Percentiles rank a stretch among this genome's conserved stretches.
Conservation (phyloP, 495 filamentous ascomycete genomes). For the Penicillium coffeae region DNA sequence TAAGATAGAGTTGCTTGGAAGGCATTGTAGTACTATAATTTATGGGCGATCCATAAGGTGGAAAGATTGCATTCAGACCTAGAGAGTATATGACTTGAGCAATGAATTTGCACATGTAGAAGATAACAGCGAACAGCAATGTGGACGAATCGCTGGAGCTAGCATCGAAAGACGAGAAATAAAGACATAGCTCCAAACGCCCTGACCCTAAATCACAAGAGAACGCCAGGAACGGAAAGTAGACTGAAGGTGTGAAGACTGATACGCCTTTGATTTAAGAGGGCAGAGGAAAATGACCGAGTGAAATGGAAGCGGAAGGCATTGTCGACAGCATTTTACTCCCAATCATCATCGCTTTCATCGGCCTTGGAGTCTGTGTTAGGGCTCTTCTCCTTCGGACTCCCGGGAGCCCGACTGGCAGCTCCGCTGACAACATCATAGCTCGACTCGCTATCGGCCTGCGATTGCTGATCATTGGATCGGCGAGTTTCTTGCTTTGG, state of each 20-base stretch:
- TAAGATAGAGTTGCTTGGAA: background rate
- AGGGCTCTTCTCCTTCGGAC: conserved; percentile 64
- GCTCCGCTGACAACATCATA: conserved; percentile 90
- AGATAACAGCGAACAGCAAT: conserved; percentile 8
- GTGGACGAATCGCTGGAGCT: conserved; percentile 19
- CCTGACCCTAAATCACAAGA: conserved; percentile 10
- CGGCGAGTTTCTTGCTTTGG: conserved; percentile 67
- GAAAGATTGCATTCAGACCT: conserved; percentile 1
- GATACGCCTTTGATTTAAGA: too few relatives aligned
- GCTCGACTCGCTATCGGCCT: conserved; percentile 84
- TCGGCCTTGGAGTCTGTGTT: conserved; percentile 51
- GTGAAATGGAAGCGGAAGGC: too few relatives aligned
- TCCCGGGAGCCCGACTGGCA: conserved; percentile 71
- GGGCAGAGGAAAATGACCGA: too few relatives aligned
- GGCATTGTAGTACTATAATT: too few relatives aligned
- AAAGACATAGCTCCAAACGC: conserved; percentile 14
- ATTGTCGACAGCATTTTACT: conserved; percentile 56
- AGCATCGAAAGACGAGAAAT: conserved; percentile 13
- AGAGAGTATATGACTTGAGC: conserved; percentile 12
- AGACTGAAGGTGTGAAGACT: background rate
- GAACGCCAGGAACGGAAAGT: conserved; percentile 20
- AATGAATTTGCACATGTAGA: conserved; percentile 15
- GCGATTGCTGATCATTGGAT: conserved; percentile 81
- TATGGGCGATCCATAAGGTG: too few relatives aligned
- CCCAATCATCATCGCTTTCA: conserved; percentile 77